phyloP scores from a whole-genome alignment of 768 basidiomycete species.

The Hygrophorus russula region DNA sequence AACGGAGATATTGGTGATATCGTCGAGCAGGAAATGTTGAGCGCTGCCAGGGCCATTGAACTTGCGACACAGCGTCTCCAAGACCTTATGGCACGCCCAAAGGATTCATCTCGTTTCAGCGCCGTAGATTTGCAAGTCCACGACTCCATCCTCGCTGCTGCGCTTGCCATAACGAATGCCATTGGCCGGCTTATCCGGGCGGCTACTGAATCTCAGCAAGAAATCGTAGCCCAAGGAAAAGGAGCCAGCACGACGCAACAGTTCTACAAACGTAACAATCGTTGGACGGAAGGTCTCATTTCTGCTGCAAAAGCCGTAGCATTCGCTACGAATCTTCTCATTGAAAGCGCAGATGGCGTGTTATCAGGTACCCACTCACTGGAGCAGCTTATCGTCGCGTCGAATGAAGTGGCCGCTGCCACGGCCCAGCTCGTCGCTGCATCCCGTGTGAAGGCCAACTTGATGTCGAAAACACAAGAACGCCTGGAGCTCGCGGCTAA shows the following conservation, averaged over 20 bases:
- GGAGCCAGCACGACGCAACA: slow-evolving; percentile 89
- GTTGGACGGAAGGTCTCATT: slow-evolving; percentile 99
- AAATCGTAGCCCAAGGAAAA: slow-evolving; percentile 92
- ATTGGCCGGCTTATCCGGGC: slow-evolving; percentile 93
- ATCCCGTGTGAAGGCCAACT: slow-evolving; percentile 93
- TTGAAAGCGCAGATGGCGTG: slow-evolving; percentile 97
- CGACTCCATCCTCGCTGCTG: slow-evolving; percentile 90
- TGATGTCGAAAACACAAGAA: slow-evolving; percentile 99
- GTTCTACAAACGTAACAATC: slow-evolving; percentile 99
- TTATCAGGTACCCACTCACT: slow-evolving; percentile 92
- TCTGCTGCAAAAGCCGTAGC: slow-evolving; percentile 97
- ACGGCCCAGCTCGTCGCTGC: slow-evolving; percentile 98
- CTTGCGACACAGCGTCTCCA: slow-evolving; percentile 83
- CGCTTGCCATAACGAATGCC: slow-evolving; percentile 91
- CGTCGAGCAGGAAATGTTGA: slow-evolving; percentile 93
- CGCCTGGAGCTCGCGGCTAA: slow-evolving; percentile 92
- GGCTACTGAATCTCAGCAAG: slow-evolving; percentile 95
- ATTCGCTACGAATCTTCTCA: slow-evolving; percentile 89
- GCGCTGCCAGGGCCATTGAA: slow-evolving; percentile 89
- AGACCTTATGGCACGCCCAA: slow-evolving; percentile 83
- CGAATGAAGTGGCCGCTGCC: slow-evolving; percentile 94
- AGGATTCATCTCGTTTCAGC: slow-evolving; percentile 77
- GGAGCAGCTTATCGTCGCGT: slow-evolving; percentile 99
- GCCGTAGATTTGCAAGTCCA: slow-evolving; percentile 94
- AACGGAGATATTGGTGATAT: slow-evolving; percentile 94